Conservation (phyloP, 495 filamentous ascomycete genomes). For the Penicillium ucsense region DNA sequence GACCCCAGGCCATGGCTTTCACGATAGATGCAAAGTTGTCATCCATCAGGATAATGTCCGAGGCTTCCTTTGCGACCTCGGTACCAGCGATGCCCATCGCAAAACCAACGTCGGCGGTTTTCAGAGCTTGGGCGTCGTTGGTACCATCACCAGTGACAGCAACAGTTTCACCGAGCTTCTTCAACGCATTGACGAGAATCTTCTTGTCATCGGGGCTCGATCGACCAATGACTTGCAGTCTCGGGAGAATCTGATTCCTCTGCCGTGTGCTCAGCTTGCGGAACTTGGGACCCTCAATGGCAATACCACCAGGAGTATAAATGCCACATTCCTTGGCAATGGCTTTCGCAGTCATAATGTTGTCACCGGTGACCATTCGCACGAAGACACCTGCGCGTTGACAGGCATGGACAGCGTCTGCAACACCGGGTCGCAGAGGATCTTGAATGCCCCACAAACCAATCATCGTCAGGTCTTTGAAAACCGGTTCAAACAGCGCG, state of each 20-base stretch:
- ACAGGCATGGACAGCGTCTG: conserved; percentile 64
- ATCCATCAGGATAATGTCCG: conserved; percentile 89
- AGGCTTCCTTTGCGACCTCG: conserved; percentile 87
- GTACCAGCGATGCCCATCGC: conserved; percentile 89
- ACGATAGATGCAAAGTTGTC: conserved; percentile 90
- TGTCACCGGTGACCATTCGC: conserved; percentile 89
- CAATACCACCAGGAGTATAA: conserved; percentile 59
- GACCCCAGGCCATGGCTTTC: conserved; percentile 79
- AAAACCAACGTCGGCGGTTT: conserved; percentile 82
- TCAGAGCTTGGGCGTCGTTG: conserved; percentile 83
- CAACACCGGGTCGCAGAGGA: conserved; percentile 68
- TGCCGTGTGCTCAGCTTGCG: conserved; percentile 55
- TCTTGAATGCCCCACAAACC: conserved; percentile 83
- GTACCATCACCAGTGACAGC: conserved; percentile 91
- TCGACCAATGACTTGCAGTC: conserved; percentile 73
- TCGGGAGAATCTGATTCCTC: conserved; percentile 62
- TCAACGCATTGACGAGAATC: conserved; percentile 67
- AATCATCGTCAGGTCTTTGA: conserved; percentile 67
- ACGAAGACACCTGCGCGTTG: conserved; percentile 74
- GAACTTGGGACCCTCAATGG: conserved; percentile 78
- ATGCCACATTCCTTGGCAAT: conserved; percentile 83
- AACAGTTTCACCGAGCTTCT: conserved; percentile 80
- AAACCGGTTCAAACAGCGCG: conserved; percentile 70
- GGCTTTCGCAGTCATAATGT: conserved; percentile 73
- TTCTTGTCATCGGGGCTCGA: conserved; percentile 82